These are phyloP conservation scores for Eleusine coracana DNA, from an alignment of 176 grass and related monocot genomes.

Conservation along the genomic window DNA sequence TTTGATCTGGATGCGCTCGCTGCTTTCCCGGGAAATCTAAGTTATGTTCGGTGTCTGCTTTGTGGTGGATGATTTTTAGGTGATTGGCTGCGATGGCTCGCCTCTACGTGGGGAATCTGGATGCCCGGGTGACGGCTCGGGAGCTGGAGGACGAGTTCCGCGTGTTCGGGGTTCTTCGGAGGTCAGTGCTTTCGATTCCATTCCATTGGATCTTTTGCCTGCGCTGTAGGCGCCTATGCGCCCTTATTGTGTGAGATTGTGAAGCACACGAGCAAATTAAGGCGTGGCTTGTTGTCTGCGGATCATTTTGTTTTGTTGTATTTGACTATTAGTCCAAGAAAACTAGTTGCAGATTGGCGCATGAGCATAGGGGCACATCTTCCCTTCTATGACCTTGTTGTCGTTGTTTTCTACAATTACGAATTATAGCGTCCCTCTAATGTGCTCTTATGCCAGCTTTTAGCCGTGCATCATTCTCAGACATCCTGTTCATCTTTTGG, in stretches of 20 bases:
- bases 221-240: not conserved
- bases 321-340: not conserved
- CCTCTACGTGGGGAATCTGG: conserved; percentile 82
- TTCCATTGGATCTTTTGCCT: not conserved
- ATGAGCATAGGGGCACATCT: too few species aligned
- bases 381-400: not conserved
- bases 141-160: conserved; percentile 91
- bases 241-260: too few species aligned
- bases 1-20: not conserved
- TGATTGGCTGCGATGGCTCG: conserved; percentile 51
- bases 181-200: conserved; percentile 40
- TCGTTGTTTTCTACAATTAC: not conserved
- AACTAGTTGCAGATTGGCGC: not conserved
- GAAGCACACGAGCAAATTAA: too few species aligned
- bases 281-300: too few species aligned
- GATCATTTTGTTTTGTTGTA: too few species aligned
- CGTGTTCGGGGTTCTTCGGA: conserved; percentile 69
- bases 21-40: not conserved
- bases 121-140: conserved; percentile 57
- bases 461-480: too few species aligned
- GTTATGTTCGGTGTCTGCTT: not conserved
- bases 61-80: conserved; percentile 20
- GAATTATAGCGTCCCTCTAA: not conserved
- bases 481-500: not conserved
- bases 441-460: not conserved